Conservation (phyloP, 768 basidiomycete species). For the Lentinula guzmanii region DNA sequence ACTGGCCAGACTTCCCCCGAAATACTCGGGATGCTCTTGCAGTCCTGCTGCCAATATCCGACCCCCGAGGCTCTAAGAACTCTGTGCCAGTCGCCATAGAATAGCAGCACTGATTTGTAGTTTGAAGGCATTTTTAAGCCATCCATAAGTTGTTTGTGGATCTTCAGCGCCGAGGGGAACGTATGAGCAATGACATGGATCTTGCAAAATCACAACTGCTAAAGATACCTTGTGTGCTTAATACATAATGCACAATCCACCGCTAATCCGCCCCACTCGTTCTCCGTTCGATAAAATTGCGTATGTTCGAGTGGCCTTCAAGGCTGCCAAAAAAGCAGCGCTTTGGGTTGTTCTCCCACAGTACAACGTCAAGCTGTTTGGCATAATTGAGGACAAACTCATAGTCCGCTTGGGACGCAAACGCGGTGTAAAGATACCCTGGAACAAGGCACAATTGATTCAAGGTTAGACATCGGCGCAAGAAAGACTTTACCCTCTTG, state of each 20-base stretch:
- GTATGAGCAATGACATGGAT: neutral
- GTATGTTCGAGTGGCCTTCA: conserved; percentile 74
- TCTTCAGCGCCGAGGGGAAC: neutral
- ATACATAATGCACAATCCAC: neutral
- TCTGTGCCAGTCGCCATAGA: neutral
- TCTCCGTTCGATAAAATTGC: conserved; percentile 74
- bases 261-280: conserved; percentile 13
- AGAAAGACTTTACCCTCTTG: conserved; percentile 61
- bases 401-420: conserved; percentile 83
- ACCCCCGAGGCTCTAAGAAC: neutral
- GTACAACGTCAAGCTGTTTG: conserved; percentile 68
- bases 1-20: neutral
- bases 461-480: conserved; percentile 15
- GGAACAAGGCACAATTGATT: conserved; percentile 9
- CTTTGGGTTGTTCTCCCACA: conserved; percentile 74
- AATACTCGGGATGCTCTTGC: neutral
- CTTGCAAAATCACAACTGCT: neutral
- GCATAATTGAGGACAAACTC: conserved; percentile 85
- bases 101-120: neutral
- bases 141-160: neutral
- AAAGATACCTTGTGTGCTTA: too few relatives aligned
- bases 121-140: neutral
- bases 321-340: conserved; percentile 80
- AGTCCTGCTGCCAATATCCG: neutral
- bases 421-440: conserved; percentile 88